A percentile compares a stretch with the other conserved stretches of the same genome.
These are phyloP conservation scores for Yamadazyma tumulicola DNA, from an alignment of 805 yeast genomes.

Conservation along the genomic window DNA sequence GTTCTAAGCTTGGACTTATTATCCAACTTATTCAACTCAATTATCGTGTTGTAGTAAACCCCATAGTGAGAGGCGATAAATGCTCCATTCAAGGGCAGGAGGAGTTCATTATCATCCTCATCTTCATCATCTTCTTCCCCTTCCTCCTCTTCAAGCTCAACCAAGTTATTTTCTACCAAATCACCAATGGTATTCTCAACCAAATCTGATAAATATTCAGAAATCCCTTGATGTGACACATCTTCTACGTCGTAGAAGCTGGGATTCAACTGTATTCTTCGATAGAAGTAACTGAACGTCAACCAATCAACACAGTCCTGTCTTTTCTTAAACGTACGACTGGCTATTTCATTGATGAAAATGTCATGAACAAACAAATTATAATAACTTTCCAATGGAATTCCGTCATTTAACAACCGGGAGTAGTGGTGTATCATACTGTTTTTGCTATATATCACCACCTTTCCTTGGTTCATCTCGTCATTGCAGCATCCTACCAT, in stretches of 20 bases:
- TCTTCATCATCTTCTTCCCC: slow-evolving; percentile 35
- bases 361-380: slow-evolving; percentile 59
- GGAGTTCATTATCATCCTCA: slow-evolving; percentile 31
- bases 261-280: slow-evolving; percentile 79
- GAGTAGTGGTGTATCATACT: slow-evolving; percentile 60
- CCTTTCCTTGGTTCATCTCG: slow-evolving; percentile 27
- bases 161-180: slow-evolving; percentile 53
- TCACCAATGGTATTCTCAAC: slow-evolving; percentile 71
- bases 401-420: slow-evolving; percentile 65
- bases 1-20: slow-evolving; percentile 56
- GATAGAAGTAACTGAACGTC: slow-evolving; percentile 77
- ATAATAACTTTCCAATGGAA: slow-evolving; percentile 82
- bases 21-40: slow-evolving; percentile 52
- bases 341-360: slow-evolving; percentile 70
- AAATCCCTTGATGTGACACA: slow-evolving; percentile 61
- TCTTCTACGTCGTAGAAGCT: slow-evolving; percentile 80
- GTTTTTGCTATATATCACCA: slow-evolving; percentile 50
- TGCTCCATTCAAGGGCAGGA: slow-evolving; percentile 66
- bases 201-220: slow-evolving; percentile 78
- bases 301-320: slow-evolving; percentile 93
- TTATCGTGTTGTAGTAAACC: slow-evolving; percentile 64
- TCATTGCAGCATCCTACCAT: slow-evolving; percentile 54
- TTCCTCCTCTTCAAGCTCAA: slow-evolving; percentile 51
- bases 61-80: slow-evolving; percentile 73
- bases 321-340: slow-evolving; percentile 56